A percentile compares a stretch with the other conserved stretches of the same genome.
phyloP scores from a whole-genome alignment of 2,329 filamentous ascomycete genomes.

The Catunica adiposa region DNA sequence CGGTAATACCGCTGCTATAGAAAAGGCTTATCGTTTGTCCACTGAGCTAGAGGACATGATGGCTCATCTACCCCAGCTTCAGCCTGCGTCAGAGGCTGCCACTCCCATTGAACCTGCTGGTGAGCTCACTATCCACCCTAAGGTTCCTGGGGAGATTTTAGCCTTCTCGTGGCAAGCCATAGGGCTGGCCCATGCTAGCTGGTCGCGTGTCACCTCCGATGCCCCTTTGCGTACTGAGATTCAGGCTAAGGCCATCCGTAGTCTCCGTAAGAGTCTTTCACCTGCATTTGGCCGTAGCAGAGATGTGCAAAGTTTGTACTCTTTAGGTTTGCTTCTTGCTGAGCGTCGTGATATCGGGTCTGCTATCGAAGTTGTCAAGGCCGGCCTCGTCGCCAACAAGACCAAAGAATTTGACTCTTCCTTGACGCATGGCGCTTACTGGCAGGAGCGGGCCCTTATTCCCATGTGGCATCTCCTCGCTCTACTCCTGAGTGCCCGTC shows the following conservation, averaged over 20 bases:
- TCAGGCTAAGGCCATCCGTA: constrained; percentile 60
- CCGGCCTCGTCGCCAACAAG: constrained; percentile 48
- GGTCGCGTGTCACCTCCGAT: constrained; percentile 69
- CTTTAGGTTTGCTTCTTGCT: constrained; percentile 68
- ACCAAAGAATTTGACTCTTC: constrained; percentile 28
- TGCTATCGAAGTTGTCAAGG: constrained; percentile 70
- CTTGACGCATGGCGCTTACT: constrained; percentile 32
- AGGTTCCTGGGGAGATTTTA: constrained; percentile 43
- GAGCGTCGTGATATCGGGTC: constrained; percentile 67
- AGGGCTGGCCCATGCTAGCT: constrained; percentile 71
- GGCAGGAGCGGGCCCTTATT: constrained; percentile 50
- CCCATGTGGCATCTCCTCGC: constrained; percentile 85
- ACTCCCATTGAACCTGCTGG: constrained; percentile 21
- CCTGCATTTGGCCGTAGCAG: constrained; percentile 47
- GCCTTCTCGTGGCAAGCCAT: constrained; percentile 68
- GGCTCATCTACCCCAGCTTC: constrained; percentile 34
- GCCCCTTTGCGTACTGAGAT: constrained; percentile 53
- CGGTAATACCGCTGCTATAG: constrained; percentile 54
- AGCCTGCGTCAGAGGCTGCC: constrained; percentile 13
- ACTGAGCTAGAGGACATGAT: constrained; percentile 60
- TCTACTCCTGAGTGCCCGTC: constrained; percentile 67
- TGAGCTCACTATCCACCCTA: constrained; percentile 22
- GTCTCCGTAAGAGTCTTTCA: constrained; percentile 55
- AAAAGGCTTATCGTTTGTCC: constrained; percentile 60
- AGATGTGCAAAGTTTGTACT: constrained; percentile 64